phyloP scores from a whole-genome alignment of 139 green algal species.

The Closterium sp. region DNA sequence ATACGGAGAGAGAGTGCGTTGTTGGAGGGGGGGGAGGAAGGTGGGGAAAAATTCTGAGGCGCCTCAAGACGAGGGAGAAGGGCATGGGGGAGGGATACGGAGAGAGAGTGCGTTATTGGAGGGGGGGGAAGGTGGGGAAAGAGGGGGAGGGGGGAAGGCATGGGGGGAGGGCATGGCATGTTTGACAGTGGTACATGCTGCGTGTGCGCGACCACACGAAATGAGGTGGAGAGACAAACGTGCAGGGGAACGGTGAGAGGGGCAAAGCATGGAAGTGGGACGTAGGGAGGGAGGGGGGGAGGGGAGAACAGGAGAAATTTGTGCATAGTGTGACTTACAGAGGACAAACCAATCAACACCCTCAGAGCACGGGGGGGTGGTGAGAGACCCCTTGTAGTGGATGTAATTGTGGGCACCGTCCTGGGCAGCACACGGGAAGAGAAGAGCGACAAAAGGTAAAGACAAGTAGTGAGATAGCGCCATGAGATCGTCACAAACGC shows the following conservation, averaged over 20 bases:
- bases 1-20: background rate
- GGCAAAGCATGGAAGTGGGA: background rate
- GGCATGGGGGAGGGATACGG: background rate
- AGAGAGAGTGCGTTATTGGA: background rate
- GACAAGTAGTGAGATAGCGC: too few species aligned
- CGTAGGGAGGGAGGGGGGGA: background rate
- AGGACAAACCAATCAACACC: constrained; percentile 76
- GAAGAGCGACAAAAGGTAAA: too few species aligned
- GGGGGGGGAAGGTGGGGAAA: too few species aligned
- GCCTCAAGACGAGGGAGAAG: too few species aligned
- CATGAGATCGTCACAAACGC: too few species aligned
- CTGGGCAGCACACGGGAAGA: background rate
- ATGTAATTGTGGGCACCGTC: constrained; percentile 52
- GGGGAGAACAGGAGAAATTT: too few species aligned
- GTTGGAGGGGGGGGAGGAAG: background rate
- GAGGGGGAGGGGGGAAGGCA: background rate
- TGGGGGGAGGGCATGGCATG: background rate
- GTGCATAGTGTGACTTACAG: constrained; percentile 21
- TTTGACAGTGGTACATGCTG: too few species aligned
- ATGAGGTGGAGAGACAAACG: background rate
- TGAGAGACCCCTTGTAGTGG: constrained; percentile 78
- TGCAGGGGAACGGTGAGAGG: constrained; percentile 22
- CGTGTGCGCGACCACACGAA: too few species aligned
- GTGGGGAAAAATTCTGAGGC: too few species aligned
- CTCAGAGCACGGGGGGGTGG: constrained; percentile 82